phyloP scores from a whole-genome alignment of 2,329 filamentous ascomycete genomes.

The Hypoxylon sp. region DNA sequence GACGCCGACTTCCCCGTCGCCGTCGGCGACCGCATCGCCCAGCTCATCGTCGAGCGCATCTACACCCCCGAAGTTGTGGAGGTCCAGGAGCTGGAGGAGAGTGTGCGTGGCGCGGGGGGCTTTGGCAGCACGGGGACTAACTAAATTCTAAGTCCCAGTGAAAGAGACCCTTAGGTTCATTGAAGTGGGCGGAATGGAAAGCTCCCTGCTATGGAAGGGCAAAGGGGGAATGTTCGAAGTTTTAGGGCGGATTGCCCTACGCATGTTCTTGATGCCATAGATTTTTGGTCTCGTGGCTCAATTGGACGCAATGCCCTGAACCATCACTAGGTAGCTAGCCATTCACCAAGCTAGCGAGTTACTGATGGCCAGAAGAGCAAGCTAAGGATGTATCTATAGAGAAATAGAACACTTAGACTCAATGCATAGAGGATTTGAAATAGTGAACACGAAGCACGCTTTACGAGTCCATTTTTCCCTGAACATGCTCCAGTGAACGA shows the following conservation, averaged over 20 bases:
- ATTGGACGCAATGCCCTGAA: neutral
- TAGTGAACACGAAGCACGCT: neutral
- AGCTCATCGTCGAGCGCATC: slow-evolving; percentile 94
- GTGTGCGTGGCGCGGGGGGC: slow-evolving; percentile 88
- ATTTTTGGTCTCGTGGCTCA: neutral
- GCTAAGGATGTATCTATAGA: neutral
- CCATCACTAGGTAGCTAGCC: neutral
- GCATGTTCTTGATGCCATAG: neutral
- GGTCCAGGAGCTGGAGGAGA: slow-evolving; percentile 89
- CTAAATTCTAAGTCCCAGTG: slow-evolving; percentile 14
- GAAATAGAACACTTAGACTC: neutral
- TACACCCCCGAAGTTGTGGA: slow-evolving; percentile 94
- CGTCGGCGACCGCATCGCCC: slow-evolving; percentile 91
- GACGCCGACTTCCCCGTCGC: slow-evolving; percentile 86
- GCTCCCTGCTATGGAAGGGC: too few species aligned
- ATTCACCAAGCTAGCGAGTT: neutral
- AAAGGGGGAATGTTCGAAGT: neutral
- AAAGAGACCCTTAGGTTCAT: neutral
- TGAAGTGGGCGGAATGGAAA: neutral
- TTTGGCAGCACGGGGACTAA: slow-evolving; percentile 86
- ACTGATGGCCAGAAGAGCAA: neutral
- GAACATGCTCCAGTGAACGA: neutral
- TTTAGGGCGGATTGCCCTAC: neutral
- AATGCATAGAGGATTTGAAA: neutral
- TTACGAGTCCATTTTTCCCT: neutral